phyloP scores from a whole-genome alignment of 1,284 basidiomycete species.

The Ustilago bromivora region DNA sequence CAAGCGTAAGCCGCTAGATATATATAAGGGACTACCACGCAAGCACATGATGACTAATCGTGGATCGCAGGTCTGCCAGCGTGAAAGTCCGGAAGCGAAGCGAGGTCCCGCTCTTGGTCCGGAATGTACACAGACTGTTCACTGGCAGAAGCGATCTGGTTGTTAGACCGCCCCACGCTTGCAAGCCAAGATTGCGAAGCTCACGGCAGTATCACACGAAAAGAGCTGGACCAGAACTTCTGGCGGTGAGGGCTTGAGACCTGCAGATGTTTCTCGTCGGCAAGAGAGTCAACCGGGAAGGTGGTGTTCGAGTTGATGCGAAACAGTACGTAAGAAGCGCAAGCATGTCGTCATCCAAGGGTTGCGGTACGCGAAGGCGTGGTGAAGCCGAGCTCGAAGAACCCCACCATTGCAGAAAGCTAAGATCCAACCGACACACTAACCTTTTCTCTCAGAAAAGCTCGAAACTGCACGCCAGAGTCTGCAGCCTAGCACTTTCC shows the following conservation, averaged over 20 bases:
- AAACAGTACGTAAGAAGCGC: not conserved
- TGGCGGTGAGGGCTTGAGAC: not conserved
- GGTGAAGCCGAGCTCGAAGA: not conserved
- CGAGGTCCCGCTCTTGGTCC: too few relatives aligned
- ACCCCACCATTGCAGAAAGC: not conserved
- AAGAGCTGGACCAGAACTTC: not conserved
- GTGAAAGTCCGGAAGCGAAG: too few relatives aligned
- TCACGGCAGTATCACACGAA: constrained; percentile 8
- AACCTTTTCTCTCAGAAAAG: not conserved
- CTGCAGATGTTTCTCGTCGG: not conserved
- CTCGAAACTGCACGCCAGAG: not conserved
- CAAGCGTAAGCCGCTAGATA: constrained; percentile 11
- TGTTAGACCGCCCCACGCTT: not conserved
- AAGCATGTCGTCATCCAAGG: constrained; percentile 28
- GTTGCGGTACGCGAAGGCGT: not conserved
- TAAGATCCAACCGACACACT: not conserved
- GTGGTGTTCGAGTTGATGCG: not conserved
- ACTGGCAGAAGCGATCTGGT: not conserved
- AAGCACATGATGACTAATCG: too few relatives aligned
- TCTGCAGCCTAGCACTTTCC: not conserved
- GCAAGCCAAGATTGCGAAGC: not conserved
- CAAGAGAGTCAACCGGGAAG: not conserved
- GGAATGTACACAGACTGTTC: too few relatives aligned
- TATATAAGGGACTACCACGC: not conserved
- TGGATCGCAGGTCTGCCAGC: too few relatives aligned